Conservation (phyloP, 208 protist genomes). For the Kentomonas sorsogonicus region DNA sequence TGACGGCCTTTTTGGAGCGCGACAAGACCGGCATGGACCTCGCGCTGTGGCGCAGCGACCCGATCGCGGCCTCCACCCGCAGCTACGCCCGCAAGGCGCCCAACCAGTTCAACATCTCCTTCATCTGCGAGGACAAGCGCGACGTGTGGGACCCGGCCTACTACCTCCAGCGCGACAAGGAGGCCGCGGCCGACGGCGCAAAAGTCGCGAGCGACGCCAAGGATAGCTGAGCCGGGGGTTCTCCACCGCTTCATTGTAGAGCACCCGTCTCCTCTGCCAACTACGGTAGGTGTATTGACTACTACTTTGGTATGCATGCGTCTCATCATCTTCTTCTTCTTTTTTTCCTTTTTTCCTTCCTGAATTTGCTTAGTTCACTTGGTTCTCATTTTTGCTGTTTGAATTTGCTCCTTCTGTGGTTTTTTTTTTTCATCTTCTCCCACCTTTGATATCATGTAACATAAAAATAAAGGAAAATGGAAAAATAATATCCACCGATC, state of each 20-base stretch:
- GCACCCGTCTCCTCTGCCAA: too few species aligned
- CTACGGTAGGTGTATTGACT: too few species aligned
- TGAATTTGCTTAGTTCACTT: not conserved
- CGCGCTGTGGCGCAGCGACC: not conserved
- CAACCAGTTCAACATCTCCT: not conserved
- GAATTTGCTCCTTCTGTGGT: conserved; percentile 1
- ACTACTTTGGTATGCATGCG: too few species aligned
- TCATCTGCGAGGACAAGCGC: not conserved
- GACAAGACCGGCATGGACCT: conserved; percentile 4
- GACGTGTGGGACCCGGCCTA: conserved; percentile 5
- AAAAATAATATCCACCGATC: too few species aligned
- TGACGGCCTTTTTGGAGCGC: not conserved
- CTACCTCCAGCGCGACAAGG: not conserved
- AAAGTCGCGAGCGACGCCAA: not conserved
- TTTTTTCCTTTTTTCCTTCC: not conserved
- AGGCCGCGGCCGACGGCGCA: not conserved
- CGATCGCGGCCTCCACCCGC: not conserved
- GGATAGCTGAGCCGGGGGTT: too few species aligned
- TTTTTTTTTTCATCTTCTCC: not conserved
- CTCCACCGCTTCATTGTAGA: too few species aligned
- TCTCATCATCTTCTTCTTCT: not conserved
- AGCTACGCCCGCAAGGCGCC: not conserved
- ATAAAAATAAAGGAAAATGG: conserved; percentile 2
- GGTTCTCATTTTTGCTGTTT: not conserved
- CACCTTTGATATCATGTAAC: not conserved